A percentile compares a stretch with the other conserved stretches of the same genome.
These are phyloP conservation scores for Scenedesmus sp. DNA, from an alignment of 163 green algal species.

Conservation along the genomic window DNA sequence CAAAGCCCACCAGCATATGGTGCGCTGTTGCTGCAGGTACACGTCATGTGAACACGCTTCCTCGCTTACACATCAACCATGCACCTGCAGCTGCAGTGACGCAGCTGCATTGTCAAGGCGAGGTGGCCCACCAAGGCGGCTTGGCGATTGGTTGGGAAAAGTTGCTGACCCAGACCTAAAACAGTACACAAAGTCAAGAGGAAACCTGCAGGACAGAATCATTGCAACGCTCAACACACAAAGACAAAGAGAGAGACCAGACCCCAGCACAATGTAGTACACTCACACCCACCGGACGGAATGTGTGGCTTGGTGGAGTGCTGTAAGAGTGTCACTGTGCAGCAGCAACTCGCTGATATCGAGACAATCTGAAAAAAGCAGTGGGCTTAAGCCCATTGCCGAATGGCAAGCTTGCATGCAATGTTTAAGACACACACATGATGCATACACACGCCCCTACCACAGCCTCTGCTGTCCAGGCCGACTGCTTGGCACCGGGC, in stretches of 20 bases:
- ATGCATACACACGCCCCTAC: background rate
- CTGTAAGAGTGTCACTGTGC: background rate
- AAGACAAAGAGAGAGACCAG: background rate
- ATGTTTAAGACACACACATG: background rate
- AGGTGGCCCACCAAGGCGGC: too few relatives aligned
- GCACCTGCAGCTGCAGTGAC: background rate
- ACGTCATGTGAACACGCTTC: background rate
- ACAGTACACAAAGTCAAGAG: background rate
- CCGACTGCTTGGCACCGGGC: background rate
- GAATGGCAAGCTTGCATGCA: background rate
- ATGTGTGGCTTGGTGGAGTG: background rate
- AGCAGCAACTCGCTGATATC: background rate
- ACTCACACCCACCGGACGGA: background rate
- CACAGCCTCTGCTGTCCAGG: background rate
- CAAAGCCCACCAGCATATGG: background rate
- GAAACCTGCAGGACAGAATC: background rate
- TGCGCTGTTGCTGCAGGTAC: background rate
- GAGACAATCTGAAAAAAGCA: background rate
- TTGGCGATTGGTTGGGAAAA: background rate
- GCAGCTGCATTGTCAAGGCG: background rate
- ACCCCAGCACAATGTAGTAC: background rate
- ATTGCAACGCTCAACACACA: background rate
- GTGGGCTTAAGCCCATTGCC: background rate
- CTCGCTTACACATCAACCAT: conserved; percentile 7
- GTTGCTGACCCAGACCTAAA: background rate